These are phyloP conservation scores for Boletellus deceptivus DNA, from an alignment of 1,284 basidiomycete genomes.

Conservation along the genomic window DNA sequence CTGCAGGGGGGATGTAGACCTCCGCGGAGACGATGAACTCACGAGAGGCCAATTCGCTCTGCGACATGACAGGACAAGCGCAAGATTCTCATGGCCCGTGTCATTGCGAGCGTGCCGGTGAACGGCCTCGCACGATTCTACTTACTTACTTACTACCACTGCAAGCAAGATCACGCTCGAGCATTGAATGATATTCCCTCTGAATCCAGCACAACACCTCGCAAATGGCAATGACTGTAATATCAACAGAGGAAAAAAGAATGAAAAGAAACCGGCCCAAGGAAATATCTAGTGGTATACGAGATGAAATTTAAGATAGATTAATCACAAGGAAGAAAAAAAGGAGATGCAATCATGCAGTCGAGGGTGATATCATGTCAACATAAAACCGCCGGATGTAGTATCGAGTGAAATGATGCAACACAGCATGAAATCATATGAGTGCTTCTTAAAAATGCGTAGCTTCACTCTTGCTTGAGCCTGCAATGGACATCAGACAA, in stretches of 20 bases:
- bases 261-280: conserved; percentile 4
- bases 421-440: conserved; percentile 14
- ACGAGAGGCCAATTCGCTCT: conserved; percentile 17
- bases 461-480: conserved; percentile 25
- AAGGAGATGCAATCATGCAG: too few relatives aligned
- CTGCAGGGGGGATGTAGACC: conserved; percentile 60
- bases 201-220: conserved; percentile 7
- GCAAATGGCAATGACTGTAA: not conserved
- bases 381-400: conserved; percentile 14
- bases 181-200: not conserved
- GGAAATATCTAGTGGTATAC: conserved; percentile 13
- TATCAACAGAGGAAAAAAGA: conserved; percentile 15
- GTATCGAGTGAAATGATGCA: conserved; percentile 1
- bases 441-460: not conserved
- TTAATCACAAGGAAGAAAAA: conserved; percentile 7
- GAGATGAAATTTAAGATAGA: conserved; percentile 18
- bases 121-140: too few relatives aligned
- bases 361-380: conserved; percentile 11
- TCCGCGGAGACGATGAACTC: conserved; percentile 57
- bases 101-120: not conserved
- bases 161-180: not conserved
- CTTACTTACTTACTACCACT: too few relatives aligned
- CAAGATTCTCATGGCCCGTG: not conserved
- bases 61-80: conserved; percentile 16
- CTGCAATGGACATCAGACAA: conserved; percentile 13